Percentiles rank a stretch among this genome's conserved stretches.
Conservation (phyloP, 805 yeast genomes). For the Komagataella mondaviorum region DNA sequence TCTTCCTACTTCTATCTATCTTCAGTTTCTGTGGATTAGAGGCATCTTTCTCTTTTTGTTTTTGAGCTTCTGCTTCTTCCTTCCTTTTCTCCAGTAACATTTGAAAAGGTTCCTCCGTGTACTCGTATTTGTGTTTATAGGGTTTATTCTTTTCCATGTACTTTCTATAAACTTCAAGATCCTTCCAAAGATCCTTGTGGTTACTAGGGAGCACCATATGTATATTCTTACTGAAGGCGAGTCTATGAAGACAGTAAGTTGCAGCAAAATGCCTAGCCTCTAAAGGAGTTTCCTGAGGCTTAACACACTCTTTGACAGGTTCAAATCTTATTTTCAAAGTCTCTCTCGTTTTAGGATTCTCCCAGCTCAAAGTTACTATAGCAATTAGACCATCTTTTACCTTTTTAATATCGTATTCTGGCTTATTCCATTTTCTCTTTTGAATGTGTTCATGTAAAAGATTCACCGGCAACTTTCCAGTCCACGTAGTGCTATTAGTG, state of each 20-base stretch:
- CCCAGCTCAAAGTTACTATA: constrained; percentile 49
- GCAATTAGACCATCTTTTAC: constrained; percentile 44
- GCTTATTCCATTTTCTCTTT: constrained; percentile 81
- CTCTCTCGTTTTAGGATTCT: constrained; percentile 74
- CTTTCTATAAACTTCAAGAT: constrained; percentile 49
- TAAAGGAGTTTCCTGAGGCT: constrained; percentile 65
- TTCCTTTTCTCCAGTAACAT: constrained; percentile 48
- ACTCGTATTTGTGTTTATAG: constrained; percentile 33
- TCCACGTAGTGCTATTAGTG: constrained; percentile 71
- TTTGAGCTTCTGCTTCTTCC: constrained; percentile 31
- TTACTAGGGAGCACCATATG: constrained; percentile 80
- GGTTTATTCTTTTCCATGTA: constrained; percentile 30
- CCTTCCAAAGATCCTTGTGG: constrained; percentile 69
- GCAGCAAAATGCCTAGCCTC: constrained; percentile 91
- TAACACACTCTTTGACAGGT: constrained; percentile 34
- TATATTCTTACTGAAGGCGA: constrained; percentile 70
- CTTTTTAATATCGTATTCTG: constrained; percentile 54
- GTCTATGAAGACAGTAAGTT: constrained; percentile 70
- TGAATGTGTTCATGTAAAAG: constrained; percentile 80
- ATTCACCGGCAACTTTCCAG: constrained; percentile 87
- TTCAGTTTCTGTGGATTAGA: constrained; percentile 28
- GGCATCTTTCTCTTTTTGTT: constrained; percentile 17
- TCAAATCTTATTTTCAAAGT: constrained; percentile 40
- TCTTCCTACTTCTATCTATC: background rate
- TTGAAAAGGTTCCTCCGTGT: constrained; percentile 66